Conservation (phyloP, 2,329 filamentous ascomycete genomes). For the Beauveria scarabaeidicola region DNA sequence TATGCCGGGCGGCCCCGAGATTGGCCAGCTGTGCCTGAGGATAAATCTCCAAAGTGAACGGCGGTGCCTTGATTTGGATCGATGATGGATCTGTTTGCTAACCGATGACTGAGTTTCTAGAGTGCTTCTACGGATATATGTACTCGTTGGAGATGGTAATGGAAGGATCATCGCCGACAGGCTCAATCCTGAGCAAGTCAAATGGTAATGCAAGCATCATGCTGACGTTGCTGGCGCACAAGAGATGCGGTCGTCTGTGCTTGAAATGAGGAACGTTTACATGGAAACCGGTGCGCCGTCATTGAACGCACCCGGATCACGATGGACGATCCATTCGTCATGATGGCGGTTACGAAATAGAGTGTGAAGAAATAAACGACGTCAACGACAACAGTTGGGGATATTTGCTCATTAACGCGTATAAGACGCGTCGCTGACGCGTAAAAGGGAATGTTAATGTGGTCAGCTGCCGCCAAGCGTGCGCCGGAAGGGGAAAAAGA, state of each 20-base stretch:
- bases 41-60: neutral
- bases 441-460: neutral
- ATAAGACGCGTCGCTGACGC: neutral
- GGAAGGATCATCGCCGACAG: neutral
- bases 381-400: neutral
- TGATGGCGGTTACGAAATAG: neutral
- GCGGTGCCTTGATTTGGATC: neutral
- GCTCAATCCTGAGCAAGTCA: neutral
- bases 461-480: neutral
- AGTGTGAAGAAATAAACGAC: neutral
- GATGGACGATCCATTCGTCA: slow-evolving; percentile 4
- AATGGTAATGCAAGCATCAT: neutral
- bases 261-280: neutral
- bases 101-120: neutral
- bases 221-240: neutral
- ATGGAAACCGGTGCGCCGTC: neutral
- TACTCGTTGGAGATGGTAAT: neutral
- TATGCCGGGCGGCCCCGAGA: too few relatives aligned
- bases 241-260: neutral
- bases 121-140: neutral
- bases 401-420: neutral
- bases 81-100: neutral
- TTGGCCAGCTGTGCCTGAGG: neutral
- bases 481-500: neutral
- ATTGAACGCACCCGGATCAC: neutral